Percentiles rank a stretch among this genome's conserved stretches.
Conservation (phyloP, 1,139 yeast genomes). For the Magnusiomyces tetraspermus region DNA sequence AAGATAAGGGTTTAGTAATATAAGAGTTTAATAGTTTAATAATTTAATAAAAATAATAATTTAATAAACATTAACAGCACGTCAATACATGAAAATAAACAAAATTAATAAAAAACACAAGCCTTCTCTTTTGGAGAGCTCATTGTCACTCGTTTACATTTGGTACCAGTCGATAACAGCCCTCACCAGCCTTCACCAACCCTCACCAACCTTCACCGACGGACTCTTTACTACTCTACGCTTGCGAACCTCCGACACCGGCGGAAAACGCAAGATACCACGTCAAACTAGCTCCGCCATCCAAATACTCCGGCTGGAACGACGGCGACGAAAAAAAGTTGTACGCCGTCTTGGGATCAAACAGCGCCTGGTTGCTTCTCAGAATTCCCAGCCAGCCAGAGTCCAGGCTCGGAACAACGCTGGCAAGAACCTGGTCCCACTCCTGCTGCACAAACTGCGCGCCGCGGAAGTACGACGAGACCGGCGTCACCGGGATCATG, state of each 20-base stretch:
- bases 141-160: too few relatives aligned
- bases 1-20: too few relatives aligned
- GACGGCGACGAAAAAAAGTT: slow-evolving; percentile 49
- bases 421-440: slow-evolving; percentile 52
- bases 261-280: slow-evolving; percentile 83
- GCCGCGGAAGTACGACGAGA: slow-evolving; percentile 64
- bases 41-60: too few relatives aligned
- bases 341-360: slow-evolving; percentile 59
- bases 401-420: slow-evolving; percentile 45
- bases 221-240: not conserved
- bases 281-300: slow-evolving; percentile 81
- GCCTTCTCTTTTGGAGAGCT: too few relatives aligned
- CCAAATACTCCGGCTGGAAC: slow-evolving; percentile 47
- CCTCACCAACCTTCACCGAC: too few relatives aligned
- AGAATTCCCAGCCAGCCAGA: slow-evolving; percentile 89
- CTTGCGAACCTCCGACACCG: slow-evolving; percentile 41
- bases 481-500: slow-evolving; percentile 84
- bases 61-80: too few relatives aligned
- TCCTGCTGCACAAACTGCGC: slow-evolving; percentile 68
- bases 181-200: too few relatives aligned
- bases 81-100: too few relatives aligned
- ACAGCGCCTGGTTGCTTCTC: slow-evolving; percentile 58
- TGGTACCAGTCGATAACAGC: too few relatives aligned
- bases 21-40: too few relatives aligned
- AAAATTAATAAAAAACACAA: too few relatives aligned